Base-by-base conservation (phyloP, 192 early-diverging fungal species). In the Obelidium mucronatum region DNA sequence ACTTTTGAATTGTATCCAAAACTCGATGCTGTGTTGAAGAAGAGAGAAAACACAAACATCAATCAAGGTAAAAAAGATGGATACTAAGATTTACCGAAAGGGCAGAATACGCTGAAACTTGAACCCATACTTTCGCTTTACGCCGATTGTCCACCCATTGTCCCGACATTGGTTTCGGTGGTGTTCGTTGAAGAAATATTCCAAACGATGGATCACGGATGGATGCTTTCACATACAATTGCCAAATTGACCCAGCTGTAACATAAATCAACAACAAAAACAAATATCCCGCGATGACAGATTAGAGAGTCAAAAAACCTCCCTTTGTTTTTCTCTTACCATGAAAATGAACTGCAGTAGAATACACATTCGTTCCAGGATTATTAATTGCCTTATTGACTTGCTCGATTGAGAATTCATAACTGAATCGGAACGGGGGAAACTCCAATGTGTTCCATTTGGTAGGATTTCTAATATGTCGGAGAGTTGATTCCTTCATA, bases 231-330 rank as follows among this genome's bases (percentile, higher is more conserved):
- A 84, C 8, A 54, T 85, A 85, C 2, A 85, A 30, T 44, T 72
- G 75, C 84, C 84, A 85, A 67, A 76, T 80, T 48, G 79, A 80
- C 26, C 81, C 69, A 54, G 53, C 67, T 68, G 67, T 17, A 76
- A 24, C 3, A 81, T n/a, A 28, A n/a, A 24, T 15, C 22, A 31
- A 36, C 31, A n/a, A 15, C 62, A 37, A 24, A 37, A n/a, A n/a
- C n/a, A n/a, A n/a, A n/a, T n/a, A n/a, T n/a, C n/a, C n/a, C n/a
- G n/a, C n/a, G n/a, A n/a, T n/a, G n/a, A n/a, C n/a, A n/a, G n/a
- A n/a, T n/a, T n/a, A n/a, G n/a, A n/a, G 19, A 48, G 0, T 0
- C 44, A 74, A 70, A 78, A 75, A n/a, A n/a, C n/a, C n/a, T n/a
- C n/a, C n/a, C n/a, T n/a, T n/a, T n/a, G n/a, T n/a, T n/a, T n/a